Conservation (phyloP, 83 land plant genomes). For the Isoetes engelmannii region DNA sequence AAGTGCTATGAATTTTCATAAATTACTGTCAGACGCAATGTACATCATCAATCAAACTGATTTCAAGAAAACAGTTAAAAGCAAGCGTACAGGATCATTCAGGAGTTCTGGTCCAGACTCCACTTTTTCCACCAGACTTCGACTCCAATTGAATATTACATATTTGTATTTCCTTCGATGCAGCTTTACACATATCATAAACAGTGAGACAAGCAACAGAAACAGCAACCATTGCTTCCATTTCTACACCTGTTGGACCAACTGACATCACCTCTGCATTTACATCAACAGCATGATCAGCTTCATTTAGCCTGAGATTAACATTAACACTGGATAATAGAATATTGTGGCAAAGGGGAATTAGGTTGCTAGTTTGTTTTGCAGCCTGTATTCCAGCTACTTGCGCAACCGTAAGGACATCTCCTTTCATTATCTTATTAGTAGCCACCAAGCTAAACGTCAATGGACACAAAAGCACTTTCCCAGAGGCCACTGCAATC, state of each 20-base stretch:
- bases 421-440: conserved; percentile 85
- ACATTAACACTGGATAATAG: conserved; percentile 51
- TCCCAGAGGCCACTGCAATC: conserved; percentile 72
- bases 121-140: conserved; percentile 90
- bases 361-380: conserved; percentile 79
- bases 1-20: too few relatives aligned
- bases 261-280: conserved; percentile 63
- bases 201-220: conserved; percentile 84
- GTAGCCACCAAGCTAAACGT: conserved; percentile 63
- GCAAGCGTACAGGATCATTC: too few relatives aligned
- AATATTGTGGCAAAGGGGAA: conserved; percentile 89
- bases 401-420: conserved; percentile 84
- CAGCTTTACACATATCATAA: conserved; percentile 99
- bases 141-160: conserved; percentile 54
- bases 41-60: too few relatives aligned
- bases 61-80: too few relatives aligned
- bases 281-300: conserved; percentile 56
- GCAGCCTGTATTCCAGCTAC: conserved; percentile 89
- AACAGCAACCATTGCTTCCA: conserved; percentile 96
- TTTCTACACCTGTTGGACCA: conserved; percentile 94
- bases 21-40: too few relatives aligned
- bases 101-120: conserved; percentile 55
- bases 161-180: conserved; percentile 66
- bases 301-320: conserved; percentile 42
- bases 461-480: conserved; percentile 60